Base-by-base conservation (phyloP, 2,329 filamentous ascomycete species). In the Bipolaris zeicola region DNA sequence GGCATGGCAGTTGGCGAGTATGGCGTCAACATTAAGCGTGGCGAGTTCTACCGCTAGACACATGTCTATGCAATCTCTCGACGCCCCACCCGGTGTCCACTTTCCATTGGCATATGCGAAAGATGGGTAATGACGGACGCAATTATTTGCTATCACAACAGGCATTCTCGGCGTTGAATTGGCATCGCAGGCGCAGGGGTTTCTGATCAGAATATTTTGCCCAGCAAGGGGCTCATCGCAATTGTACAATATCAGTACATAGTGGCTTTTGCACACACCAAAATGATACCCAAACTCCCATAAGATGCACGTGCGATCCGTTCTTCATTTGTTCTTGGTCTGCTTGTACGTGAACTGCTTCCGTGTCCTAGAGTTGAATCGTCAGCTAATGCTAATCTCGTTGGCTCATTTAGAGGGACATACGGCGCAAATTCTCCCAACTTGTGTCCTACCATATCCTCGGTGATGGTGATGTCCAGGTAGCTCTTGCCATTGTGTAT, bases 1-100 rank as follows among this genome's bases (percentile, higher is more conserved):
- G 95, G 95, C 14, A 98, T 98, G 92, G 95, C 95, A 1, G 94
- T 98, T 28, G 91, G 91, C 31, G 95, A 99, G 81, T 99, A 98
- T 74, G 95, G 95, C 1, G 92, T 99, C 50, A 99, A 96, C 74
- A 90, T 98, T 50, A 98, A 96, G 86, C 85, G 95, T 63, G 93
- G 94, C 72, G 95, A 99, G 80, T 99, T 98, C 74, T 99, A 99
- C 77, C 85, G 93, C 69, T 97, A 42, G n/a, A 34, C n/a, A 5
- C 14, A 24, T 2, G 13, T 22, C 14, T 28, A 34, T 14, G 1
- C 8, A 8, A 18, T 33, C 28, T 48, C 31, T 28, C 14, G 8
- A 22, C 26, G 20, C 13, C 16, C 28, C 13, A 43, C 22, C 33
- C 5, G 14, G 26, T 28, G 34, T 33, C 33, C 11, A 28, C 41